Conservation (phyloP, 1,139 yeast species). For the Hyphopichia khmerensis region DNA sequence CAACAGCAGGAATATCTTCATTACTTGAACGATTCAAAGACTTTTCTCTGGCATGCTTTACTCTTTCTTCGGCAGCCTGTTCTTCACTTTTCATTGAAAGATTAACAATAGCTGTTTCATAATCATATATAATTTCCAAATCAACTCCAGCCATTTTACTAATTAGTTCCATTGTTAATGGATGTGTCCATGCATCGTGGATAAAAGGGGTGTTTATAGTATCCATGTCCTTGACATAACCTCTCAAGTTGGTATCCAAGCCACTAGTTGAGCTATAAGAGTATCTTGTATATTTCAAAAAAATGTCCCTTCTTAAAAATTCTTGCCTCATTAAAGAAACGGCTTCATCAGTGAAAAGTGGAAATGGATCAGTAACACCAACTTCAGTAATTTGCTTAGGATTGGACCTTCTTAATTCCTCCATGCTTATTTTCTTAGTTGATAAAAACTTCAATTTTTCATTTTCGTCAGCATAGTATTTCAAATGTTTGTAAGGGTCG, state of each 20-base stretch:
- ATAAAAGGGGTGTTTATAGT: slow-evolving; percentile 41
- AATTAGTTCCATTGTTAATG: slow-evolving; percentile 48
- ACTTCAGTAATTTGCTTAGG: slow-evolving; percentile 44
- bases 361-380: slow-evolving; percentile 58
- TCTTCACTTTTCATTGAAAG: slow-evolving; percentile 38
- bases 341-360: slow-evolving; percentile 57
- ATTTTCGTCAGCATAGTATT: slow-evolving; percentile 31
- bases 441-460: slow-evolving; percentile 24
- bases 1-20: slow-evolving; percentile 48
- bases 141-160: slow-evolving; percentile 56
- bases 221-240: slow-evolving; percentile 38
- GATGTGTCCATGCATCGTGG: slow-evolving; percentile 56
- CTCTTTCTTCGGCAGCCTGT: slow-evolving; percentile 19
- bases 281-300: slow-evolving; percentile 35
- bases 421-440: slow-evolving; percentile 48
- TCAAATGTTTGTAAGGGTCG: slow-evolving; percentile 46
- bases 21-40: slow-evolving; percentile 15
- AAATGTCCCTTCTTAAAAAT: slow-evolving; percentile 22
- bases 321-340: slow-evolving; percentile 52
- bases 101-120: slow-evolving; percentile 53
- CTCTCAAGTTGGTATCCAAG: slow-evolving; percentile 46
- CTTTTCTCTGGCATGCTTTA: slow-evolving; percentile 9
- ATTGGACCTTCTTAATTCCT: slow-evolving; percentile 40
- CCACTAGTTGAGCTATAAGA: slow-evolving; percentile 39
- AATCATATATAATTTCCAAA: slow-evolving; percentile 50